These are phyloP conservation scores for Cytospora chrysosperma DNA, from an alignment of 2,329 filamentous ascomycete species.

Conservation along the genomic window DNA sequence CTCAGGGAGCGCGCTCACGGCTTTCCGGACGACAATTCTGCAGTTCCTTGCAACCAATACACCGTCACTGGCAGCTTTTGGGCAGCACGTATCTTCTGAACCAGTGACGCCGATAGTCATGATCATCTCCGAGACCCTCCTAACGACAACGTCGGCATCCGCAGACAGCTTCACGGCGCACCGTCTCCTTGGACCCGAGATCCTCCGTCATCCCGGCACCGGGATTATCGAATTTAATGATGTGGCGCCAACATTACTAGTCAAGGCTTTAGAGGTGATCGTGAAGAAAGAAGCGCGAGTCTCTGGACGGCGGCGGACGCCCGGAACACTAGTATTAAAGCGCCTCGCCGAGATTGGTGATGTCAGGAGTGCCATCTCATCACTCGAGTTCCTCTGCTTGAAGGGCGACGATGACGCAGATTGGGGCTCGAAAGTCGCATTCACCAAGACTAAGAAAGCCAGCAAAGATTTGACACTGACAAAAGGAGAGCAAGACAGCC, in stretches of 20 bases:
- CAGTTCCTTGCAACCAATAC: constrained; percentile 71
- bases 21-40: constrained; percentile 73
- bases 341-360: constrained; percentile 84
- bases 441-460: constrained; percentile 65
- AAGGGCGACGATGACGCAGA: constrained; percentile 72
- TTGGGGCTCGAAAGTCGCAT: constrained; percentile 73
- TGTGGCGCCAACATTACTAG: constrained; percentile 80
- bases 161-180: constrained; percentile 93
- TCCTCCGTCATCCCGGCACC: constrained; percentile 77
- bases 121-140: constrained; percentile 85
- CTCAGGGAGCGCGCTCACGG: constrained; percentile 61
- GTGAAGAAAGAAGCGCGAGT: constrained; percentile 81
- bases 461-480: constrained; percentile 63
- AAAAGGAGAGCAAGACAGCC: constrained; percentile 72
- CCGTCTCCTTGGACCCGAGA: constrained; percentile 80
- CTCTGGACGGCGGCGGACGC: constrained; percentile 72
- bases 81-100: constrained; percentile 41
- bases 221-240: constrained; percentile 88
- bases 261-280: constrained; percentile 78
- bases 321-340: constrained; percentile 76
- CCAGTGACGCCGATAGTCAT: constrained; percentile 74
- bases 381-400: constrained; percentile 87
- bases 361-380: constrained; percentile 86
- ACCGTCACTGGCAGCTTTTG: constrained; percentile 52
- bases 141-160: constrained; percentile 80